Base-by-base conservation (phyloP, 257 asterid species). In the Ilex asprella region DNA sequence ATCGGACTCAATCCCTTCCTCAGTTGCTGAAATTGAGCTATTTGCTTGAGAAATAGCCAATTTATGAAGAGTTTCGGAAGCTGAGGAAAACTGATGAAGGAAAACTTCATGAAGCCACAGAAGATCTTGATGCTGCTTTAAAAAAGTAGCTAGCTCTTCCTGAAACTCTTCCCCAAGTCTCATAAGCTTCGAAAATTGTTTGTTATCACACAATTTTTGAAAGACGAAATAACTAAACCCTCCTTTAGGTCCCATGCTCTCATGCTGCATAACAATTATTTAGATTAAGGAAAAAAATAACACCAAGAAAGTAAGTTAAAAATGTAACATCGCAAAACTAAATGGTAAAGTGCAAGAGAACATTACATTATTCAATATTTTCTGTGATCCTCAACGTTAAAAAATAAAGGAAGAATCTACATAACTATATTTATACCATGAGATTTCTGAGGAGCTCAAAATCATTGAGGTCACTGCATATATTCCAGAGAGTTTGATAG, bases 51-150 rank as follows among this genome's bases (percentile, higher is more conserved):
- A 80, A 69, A 91, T 81, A 70, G 95, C 85, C 73, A 81, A 70
- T 21, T 59, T 73, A 73, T 91, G 98, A 55, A 88, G 83, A 61
- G 93, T 83, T 78, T 86, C 92, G 62, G 98, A 88, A 61, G 96
- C 98, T n/a, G 84, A 78, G 60, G 82, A 75, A 82, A 84, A 91
- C 60, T 89, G 91, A 81, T 75, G 87, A 72, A 91, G 94, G 64
- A 81, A 80, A 74, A 91, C 61, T 78, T 91, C 95, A 65, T 91
- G 96, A 79, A 88, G 98, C 98, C 96, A 91, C 63, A 78, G 87
- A 62, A 86, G 89, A 68, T 88, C 87, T 27, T 84, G 86, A 73
- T 84, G 84, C 62, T 75, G 86, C 79, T 78, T 83, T 73, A 88
- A 80, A 76, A 86, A 91, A 30, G 73, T 75, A 70, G 87, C 73